These are phyloP conservation scores for Cinnamomum chago DNA, from an alignment of 164 flowering plant genomes.

Conservation along the genomic window DNA sequence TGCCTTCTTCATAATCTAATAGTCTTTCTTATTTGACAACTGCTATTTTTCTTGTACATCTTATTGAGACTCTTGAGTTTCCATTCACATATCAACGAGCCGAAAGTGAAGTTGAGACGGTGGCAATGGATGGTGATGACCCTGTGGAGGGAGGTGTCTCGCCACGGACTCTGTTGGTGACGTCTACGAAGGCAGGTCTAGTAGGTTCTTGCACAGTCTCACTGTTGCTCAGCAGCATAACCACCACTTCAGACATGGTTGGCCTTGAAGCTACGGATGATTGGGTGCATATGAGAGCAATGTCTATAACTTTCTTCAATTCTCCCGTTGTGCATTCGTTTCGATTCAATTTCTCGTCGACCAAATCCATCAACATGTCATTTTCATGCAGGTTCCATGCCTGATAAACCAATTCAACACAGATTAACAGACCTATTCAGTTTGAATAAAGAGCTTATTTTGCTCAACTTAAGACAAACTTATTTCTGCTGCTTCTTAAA, in stretches of 20 bases:
- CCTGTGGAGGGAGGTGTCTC: constrained; percentile 18
- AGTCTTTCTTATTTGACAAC: too few species aligned
- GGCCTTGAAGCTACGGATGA: constrained; percentile 34
- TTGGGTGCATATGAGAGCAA: constrained; percentile 44
- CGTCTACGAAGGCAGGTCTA: constrained; percentile 27
- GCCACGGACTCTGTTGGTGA: constrained; percentile 4
- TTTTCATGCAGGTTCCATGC: constrained; percentile 42
- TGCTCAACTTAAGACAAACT: not conserved
- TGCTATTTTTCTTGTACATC: too few species aligned
- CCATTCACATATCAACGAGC: not conserved
- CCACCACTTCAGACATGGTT: constrained; percentile 48
- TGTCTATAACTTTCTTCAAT: constrained; percentile 30
- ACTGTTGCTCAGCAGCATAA: constrained; percentile 21
- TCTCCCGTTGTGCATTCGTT: constrained; percentile 26
- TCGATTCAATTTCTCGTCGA: constrained; percentile 31
- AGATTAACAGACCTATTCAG: not conserved
- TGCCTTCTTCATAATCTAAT: too few species aligned
- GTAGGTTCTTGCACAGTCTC: constrained; percentile 9
- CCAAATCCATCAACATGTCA: constrained; percentile 25
- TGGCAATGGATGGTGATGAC: constrained; percentile 23
- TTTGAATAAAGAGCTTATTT: not conserved
- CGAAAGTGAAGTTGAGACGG: constrained; percentile 5
- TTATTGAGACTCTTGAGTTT: not conserved
- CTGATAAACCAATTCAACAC: constrained; percentile 16
- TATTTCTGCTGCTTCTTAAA: too few species aligned